Evolutionary conservation across 1,284 basidiomycete species (phyloP), one percentile per base, ranked within the genome.

Genomic region (Ustilago vetiveriae): DNA sequence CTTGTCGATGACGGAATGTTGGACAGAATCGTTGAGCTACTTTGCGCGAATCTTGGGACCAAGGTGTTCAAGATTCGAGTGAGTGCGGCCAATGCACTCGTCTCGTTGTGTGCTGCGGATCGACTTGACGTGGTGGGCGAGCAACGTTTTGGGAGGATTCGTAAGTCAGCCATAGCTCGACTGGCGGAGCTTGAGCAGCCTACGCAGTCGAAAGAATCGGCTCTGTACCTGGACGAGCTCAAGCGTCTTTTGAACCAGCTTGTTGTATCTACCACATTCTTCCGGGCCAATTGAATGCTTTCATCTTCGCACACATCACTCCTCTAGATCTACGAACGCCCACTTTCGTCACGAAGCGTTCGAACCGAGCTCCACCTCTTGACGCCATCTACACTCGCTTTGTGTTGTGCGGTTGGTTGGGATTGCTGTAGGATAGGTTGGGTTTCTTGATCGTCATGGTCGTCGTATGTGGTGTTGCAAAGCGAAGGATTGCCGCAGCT

Each of bases 61-160:
- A 63, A 57, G 36, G 51, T 64, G 36, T 69, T 59, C 45, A 69
- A 69, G 49, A 29, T 69, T 22, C 50, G 55, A 3, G 39, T 64
- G 21, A 49, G 48, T 14, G 47, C 51, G 1, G 59, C 59, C 5
- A 46, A 56, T 10, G 66, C 66, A 16, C 49, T 69, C 1, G 23
- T 64, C 1, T 43, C 56, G n/a, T 38, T 69, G 16, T 50, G 45
- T 29, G 27, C 27, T 29, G 27, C 6, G 27, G 27, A n/a, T 9
- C 26, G 53, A 14, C 21, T 24, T 4, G 17, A 26, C 1, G 6
- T 68, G 40, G 30, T 62, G n/a, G 65, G 58, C 17, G 27, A 36
- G 32, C 26, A 35, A 24, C 58, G 58, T 1, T 8, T 22, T 6
- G 42, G 14, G 13, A 27, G 50, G 16, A 50, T 62, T 23, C 26